Conservation (phyloP, 352 stramenopile species). For the Globisporangium takayamanum region DNA sequence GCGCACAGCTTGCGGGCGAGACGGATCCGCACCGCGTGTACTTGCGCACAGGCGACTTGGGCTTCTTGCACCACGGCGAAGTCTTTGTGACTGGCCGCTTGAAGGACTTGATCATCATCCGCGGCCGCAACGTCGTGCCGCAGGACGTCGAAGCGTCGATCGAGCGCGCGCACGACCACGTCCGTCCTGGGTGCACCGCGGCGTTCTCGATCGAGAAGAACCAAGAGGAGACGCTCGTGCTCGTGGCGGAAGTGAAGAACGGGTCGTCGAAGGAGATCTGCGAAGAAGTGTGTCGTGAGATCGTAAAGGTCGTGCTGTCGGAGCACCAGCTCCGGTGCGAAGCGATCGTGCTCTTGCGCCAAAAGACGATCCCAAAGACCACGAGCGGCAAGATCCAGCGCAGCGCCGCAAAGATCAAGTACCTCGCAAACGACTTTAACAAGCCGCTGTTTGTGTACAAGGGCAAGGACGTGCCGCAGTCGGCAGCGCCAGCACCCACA, state of each 20-base stretch:
- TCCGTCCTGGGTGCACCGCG: slow-evolving; percentile 67
- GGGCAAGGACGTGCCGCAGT: slow-evolving; percentile 24
- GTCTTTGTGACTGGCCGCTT: slow-evolving; percentile 71
- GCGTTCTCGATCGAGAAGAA: slow-evolving; percentile 79
- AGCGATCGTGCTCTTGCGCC: slow-evolving; percentile 62
- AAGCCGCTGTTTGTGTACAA: slow-evolving; percentile 53
- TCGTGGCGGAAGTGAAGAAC: slow-evolving; percentile 74
- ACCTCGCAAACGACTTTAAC: slow-evolving; percentile 28
- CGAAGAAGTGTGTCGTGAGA: slow-evolving; percentile 53
- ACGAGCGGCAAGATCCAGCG: slow-evolving; percentile 85
- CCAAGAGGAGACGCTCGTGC: slow-evolving; percentile 65
- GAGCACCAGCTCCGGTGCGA: slow-evolving; percentile 72
- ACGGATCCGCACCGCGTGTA: slow-evolving; percentile 32
- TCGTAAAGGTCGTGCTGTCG: slow-evolving; percentile 51
- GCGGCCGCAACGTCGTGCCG: slow-evolving; percentile 67
- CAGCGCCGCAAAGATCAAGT: slow-evolving; percentile 55
- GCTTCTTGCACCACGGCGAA: slow-evolving; percentile 57
- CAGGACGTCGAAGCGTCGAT: slow-evolving; percentile 75
- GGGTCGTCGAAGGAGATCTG: slow-evolving; percentile 42
- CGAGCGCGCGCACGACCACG: slow-evolving; percentile 51
- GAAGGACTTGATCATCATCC: slow-evolving; percentile 85
- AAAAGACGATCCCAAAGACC: slow-evolving; percentile 76
- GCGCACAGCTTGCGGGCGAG: slow-evolving; percentile 34
- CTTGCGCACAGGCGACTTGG: slow-evolving; percentile 70
- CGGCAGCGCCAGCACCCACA: not conserved